These are phyloP conservation scores for Hondaea fermentalgiana DNA, from an alignment of 108 stramenopile species.

Conservation along the genomic window DNA sequence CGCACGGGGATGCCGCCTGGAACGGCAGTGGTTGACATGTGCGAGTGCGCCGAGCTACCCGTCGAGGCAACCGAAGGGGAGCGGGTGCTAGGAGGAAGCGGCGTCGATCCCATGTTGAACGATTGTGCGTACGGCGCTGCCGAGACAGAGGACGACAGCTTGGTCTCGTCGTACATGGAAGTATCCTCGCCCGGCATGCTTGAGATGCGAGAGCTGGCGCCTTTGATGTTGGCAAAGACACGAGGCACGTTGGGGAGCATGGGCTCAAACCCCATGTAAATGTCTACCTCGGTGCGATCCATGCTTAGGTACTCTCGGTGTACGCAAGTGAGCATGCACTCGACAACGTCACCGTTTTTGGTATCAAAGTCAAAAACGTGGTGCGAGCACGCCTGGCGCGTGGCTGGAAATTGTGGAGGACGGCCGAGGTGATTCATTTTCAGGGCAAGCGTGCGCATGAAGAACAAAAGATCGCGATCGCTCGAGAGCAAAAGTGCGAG, in stretches of 20 bases:
- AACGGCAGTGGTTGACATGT: not conserved
- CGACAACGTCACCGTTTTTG: not conserved
- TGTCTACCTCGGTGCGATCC: constrained; percentile 15
- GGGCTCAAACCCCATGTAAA: constrained; percentile 12
- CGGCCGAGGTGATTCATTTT: not conserved
- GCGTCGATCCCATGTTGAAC: too few species aligned
- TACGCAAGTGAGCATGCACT: not conserved
- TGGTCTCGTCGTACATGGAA: not conserved
- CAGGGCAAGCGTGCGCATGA: not conserved
- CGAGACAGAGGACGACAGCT: not conserved
- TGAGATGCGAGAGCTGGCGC: not conserved
- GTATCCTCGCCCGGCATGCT: not conserved
- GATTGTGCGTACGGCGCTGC: too few species aligned
- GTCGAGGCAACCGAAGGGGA: not conserved
- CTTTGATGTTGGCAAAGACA: not conserved
- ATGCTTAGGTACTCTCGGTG: constrained; percentile 2
- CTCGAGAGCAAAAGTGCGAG: not conserved
- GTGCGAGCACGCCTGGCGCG: not conserved
- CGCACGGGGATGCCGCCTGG: not conserved
- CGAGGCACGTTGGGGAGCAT: not conserved
- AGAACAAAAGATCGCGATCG: not conserved
- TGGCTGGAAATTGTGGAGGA: not conserved
- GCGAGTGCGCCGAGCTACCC: not conserved
- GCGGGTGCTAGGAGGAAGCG: not conserved
- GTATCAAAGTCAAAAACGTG: not conserved